Evolutionary conservation across 2,329 filamentous ascomycete genomes (phyloP), one percentile per base, ranked within the genome.

Genomic region (Fragosphaeria purpurea): DNA sequence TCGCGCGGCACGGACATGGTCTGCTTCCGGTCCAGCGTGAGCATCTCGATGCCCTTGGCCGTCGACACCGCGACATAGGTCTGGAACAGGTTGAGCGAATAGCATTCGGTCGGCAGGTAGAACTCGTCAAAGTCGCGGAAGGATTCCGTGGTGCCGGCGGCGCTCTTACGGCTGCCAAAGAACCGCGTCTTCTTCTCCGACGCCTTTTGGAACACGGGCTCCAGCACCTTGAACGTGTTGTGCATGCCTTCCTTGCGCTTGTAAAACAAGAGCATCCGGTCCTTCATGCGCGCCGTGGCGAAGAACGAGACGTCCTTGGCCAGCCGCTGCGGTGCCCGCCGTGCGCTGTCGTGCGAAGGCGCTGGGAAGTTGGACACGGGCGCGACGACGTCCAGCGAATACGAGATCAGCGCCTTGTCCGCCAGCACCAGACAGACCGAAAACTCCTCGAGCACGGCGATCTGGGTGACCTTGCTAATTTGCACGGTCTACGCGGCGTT

Each of bases 41-140:
- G 79, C 57, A 98, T 86, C 69, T 98, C 94, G 59, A 98, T 89
- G 31, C 93, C 94, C 65, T 89, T 88, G 41, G 88, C 79, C 1
- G 91, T 97, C 22, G 88, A 84, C 45, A 98, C 88, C 8, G 93
- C 88, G 48, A 98, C 85, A 55, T 89, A 94, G 1, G 85, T 88
- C 65, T 96, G 88, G 78, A 97, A 98, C 48, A 98, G 79, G 66
- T 96, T 97, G 63, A 98, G 86, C 45, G 87, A 88, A 66, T 85
- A 95, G 66, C 89, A 96, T 64, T 98, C 94, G 3, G 87, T 85
- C 0, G 93, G 93, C 59, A 98, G 90, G 69, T 97, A 98, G 68
- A 98, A 98, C 59, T 97, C 93, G 70, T 98, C 93, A 65, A 90
- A 98, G 63, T 98, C 93, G 55, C 93, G 85, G 81, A 97, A 98